Evolutionary conservation across 345 rosid species (phyloP), one percentile per base, ranked within the genome.

Genomic region (Ailanthus altissimus): DNA sequence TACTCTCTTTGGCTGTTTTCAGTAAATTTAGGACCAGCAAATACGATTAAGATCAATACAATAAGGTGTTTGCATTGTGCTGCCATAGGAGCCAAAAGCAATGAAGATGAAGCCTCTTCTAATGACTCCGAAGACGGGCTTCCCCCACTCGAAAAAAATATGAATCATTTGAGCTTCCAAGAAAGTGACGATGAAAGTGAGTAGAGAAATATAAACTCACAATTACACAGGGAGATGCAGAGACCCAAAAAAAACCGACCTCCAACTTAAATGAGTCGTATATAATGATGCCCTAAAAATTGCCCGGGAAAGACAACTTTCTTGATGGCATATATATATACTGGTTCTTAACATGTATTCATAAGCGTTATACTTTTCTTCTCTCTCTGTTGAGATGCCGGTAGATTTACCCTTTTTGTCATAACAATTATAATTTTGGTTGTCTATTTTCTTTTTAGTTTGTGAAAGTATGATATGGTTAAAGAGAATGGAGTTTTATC

Each of bases 141-240:
- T 75, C 99, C 97, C 32, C 97, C 98, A 57, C 85, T 92, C 2
- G 93, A 91, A 84, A 97, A 88, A 83, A 92, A 94, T 74, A 79
- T 88, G 87, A 97, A 92, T 85, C 98, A 92, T 84, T 58, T 91
- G 76, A 79, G 73, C 75, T 57, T 88, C 57, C 45, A 76, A 36
- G 97, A 86, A 60, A 91, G 90, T 69, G 94, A 92, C 18, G 90
- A 80, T 26, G 90, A 88, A 51, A 84, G 85, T 11, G 86, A 85
- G 77, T 88, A 87, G 82, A 61, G 42, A 67, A 64, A 32, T 59
- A 36, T 51, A 0, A 25, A 8, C 12, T 8, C 32, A 12, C 40
- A 18, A 45, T 28, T 32, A 14, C 47, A 56, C 26, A 13, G 50
- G 10, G 64, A 57, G 45, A 50, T 23, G 12, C 40, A 45, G 12